Conservation (phyloP, 495 filamentous ascomycete species). For the Aspergillus baeticus region DNA sequence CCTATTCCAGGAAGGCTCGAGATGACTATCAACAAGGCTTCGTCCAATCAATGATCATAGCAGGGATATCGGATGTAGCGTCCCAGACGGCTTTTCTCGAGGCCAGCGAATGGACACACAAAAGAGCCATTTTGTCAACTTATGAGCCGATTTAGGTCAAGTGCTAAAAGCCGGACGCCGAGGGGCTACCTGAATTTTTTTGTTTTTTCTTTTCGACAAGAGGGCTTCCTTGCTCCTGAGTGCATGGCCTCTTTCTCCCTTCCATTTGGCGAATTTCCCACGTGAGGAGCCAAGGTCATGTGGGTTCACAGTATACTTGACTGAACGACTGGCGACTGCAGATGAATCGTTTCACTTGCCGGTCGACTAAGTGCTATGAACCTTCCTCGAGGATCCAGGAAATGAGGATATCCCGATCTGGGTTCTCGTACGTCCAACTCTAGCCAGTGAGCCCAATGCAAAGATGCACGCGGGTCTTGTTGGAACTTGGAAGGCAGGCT, state of each 20-base stretch:
- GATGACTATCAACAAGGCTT: slow-evolving; percentile 25
- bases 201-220: background rate
- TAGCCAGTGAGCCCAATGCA: slow-evolving; percentile 2
- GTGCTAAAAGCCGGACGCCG: background rate
- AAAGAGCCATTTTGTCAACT: slow-evolving; percentile 21
- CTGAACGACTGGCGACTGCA: background rate
- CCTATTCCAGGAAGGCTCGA: slow-evolving; percentile 27
- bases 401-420: background rate
- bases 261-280: too few species aligned
- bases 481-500: background rate
- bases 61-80: slow-evolving; percentile 35
- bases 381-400: slow-evolving; percentile 3
- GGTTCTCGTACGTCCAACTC: background rate
- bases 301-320: background rate
- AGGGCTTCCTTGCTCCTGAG: background rate
- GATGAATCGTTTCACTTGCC: slow-evolving; percentile 4
- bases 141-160: slow-evolving; percentile 23
- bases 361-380: background rate
- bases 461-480: slow-evolving; percentile 5
- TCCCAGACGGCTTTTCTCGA: slow-evolving; percentile 24
- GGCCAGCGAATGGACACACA: slow-evolving; percentile 31
- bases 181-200: slow-evolving; percentile 15
- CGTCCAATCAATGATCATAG: slow-evolving; percentile 36
- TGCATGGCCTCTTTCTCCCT: background rate
- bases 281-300: slow-evolving; percentile 1